Evolutionary conservation across 2,329 filamentous ascomycete species (phyloP).

Genomic region (Tolypocladium nubicola): DNA sequence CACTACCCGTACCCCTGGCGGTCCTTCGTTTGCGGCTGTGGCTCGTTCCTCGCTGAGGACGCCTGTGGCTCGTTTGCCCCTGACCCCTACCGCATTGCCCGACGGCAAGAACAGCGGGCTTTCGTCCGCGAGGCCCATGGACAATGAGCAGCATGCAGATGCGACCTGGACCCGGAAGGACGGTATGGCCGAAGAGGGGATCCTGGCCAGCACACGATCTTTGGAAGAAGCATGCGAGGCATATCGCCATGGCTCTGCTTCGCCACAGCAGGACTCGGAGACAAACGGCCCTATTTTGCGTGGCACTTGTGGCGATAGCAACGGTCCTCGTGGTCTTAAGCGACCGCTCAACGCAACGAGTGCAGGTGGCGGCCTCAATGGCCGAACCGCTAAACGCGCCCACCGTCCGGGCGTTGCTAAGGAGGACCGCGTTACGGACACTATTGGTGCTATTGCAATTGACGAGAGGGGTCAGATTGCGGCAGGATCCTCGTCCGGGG

Average conservation of each 20-base stretch:
- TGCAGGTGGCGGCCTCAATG: constrained; percentile 1
- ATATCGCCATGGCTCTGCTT: constrained; percentile 9
- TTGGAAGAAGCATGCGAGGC: neutral
- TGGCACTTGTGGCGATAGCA: constrained; percentile 2
- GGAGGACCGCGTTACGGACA: constrained; percentile 72
- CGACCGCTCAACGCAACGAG: constrained; percentile 12
- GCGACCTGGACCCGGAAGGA: neutral
- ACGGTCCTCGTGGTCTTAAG: constrained; percentile 22
- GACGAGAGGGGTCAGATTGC: constrained; percentile 81
- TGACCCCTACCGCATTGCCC: neutral
- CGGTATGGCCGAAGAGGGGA: neutral
- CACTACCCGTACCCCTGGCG: neutral
- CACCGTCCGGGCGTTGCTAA: constrained; percentile 12
- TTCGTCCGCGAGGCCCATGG: neutral
- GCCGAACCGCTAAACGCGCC: constrained; percentile 8
- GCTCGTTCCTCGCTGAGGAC: constrained; percentile 1
- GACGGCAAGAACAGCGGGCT: neutral
- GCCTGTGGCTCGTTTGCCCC: neutral
- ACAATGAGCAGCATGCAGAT: neutral
- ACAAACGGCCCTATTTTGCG: neutral
- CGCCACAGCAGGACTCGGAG: constrained; percentile 6
- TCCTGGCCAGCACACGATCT: neutral
- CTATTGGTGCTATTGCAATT: constrained; percentile 89
- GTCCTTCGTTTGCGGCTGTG: constrained; percentile 1
- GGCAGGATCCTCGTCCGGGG: constrained; percentile 89